These are phyloP conservation scores for Porphyridium purpureum DNA, from an alignment of 23 red algal genomes.

Conservation along the genomic window DNA sequence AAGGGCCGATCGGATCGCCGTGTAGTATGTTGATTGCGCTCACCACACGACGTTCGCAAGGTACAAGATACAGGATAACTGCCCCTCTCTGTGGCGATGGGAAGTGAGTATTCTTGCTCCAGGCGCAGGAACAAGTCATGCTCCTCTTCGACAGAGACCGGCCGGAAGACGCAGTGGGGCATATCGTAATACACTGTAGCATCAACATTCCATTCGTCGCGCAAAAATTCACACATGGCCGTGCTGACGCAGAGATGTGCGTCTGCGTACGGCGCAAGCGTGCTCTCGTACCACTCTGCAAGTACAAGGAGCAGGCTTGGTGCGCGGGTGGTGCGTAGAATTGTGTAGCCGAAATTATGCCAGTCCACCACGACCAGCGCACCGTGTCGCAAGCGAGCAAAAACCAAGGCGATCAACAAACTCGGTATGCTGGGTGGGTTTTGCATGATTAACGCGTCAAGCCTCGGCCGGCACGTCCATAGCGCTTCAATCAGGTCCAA, in stretches of 20 bases:
- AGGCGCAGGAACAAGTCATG: slow-evolving; percentile 1
- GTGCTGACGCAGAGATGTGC: background rate
- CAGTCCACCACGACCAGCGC: slow-evolving; percentile 49
- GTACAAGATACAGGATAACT: no score
- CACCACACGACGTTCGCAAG: no score
- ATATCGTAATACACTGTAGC: background rate
- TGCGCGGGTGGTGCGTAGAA: slow-evolving; percentile 16
- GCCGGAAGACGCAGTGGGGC: background rate
- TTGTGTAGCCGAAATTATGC: slow-evolving; percentile 73
- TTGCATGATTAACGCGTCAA: slow-evolving; percentile 8
- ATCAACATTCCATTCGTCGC: background rate
- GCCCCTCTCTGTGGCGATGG: background rate
- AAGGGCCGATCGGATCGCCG: no score
- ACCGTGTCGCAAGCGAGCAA: slow-evolving; percentile 1
- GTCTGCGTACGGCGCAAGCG: slow-evolving; percentile 12
- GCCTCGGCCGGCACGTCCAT: background rate
- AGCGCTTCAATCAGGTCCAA: no score
- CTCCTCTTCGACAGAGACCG: background rate
- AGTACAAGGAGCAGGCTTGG: slow-evolving; percentile 13
- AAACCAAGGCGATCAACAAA: slow-evolving; percentile 4
- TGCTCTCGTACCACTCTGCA: slow-evolving; percentile 13
- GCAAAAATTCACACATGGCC: slow-evolving; percentile 1
- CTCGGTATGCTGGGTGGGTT: slow-evolving; percentile 29
- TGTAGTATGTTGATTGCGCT: no score
- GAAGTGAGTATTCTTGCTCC: background rate